phyloP scores from a whole-genome alignment of 2,329 filamentous ascomycete species.

The Xylariaceae sp. region DNA sequence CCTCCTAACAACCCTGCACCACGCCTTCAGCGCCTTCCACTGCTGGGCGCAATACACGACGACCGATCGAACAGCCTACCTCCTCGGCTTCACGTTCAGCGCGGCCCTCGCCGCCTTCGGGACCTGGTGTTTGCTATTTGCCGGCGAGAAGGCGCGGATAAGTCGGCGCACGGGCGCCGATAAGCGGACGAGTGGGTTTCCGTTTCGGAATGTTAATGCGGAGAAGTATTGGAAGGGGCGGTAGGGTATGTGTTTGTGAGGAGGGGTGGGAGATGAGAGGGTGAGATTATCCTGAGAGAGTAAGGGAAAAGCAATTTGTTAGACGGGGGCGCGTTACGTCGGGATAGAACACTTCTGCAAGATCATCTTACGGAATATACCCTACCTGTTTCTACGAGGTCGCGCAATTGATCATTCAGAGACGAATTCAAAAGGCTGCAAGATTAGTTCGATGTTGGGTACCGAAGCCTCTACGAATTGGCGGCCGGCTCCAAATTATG shows the following conservation, averaged over 20 bases:
- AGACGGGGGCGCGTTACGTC: not conserved
- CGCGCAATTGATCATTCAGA: no score
- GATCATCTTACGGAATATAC: not conserved
- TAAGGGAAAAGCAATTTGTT: not conserved
- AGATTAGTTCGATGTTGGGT: not conserved
- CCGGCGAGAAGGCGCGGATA: slow-evolving; percentile 32
- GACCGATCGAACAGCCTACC: slow-evolving; percentile 52
- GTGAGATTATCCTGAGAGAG: not conserved
- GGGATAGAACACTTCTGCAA: not conserved
- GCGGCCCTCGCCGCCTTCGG: slow-evolving; percentile 55
- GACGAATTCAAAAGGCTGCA: no score
- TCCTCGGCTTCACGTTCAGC: slow-evolving; percentile 55
- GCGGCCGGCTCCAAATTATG: not conserved
- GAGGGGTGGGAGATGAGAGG: not conserved
- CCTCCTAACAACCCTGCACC: slow-evolving; percentile 61
- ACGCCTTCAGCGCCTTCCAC: slow-evolving; percentile 58
- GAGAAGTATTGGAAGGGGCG: slow-evolving; percentile 27
- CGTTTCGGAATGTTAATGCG: slow-evolving; percentile 35
- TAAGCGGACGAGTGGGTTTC: slow-evolving; percentile 39
- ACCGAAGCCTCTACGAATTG: not conserved
- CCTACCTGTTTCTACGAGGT: not conserved
- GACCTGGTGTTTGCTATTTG: slow-evolving; percentile 53
- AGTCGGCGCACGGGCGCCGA: slow-evolving; percentile 38
- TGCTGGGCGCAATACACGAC: slow-evolving; percentile 62
- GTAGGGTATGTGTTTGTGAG: slow-evolving; percentile 7